These are phyloP conservation scores for Globisporangium mamillatum DNA, from an alignment of 352 stramenopile species.

Conservation along the genomic window DNA sequence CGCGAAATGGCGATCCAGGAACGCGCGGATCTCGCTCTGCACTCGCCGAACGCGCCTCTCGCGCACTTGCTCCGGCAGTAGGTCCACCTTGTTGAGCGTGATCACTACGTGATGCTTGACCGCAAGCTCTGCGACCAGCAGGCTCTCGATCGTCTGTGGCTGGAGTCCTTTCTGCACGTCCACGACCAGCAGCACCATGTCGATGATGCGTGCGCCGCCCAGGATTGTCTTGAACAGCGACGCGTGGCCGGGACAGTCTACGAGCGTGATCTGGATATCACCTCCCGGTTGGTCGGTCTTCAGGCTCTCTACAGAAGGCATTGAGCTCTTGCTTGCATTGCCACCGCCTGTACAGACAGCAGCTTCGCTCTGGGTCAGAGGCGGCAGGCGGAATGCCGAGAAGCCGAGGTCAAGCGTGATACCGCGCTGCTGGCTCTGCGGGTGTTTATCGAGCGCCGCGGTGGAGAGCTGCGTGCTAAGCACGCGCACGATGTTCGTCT, in stretches of 20 bases:
- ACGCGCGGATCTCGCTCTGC: constrained; percentile 61
- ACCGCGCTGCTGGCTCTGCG: constrained; percentile 94
- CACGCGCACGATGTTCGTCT: constrained; percentile 96
- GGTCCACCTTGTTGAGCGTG: constrained; percentile 96
- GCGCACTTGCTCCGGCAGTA: constrained; percentile 79
- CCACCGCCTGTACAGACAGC: not conserved
- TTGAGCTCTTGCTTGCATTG: constrained; percentile 1
- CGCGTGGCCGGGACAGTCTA: constrained; percentile 96
- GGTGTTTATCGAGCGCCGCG: constrained; percentile 97
- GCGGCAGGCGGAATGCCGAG: constrained; percentile 90
- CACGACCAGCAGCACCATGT: constrained; percentile 97
- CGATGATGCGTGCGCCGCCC: constrained; percentile 98
- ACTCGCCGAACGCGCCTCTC: constrained; percentile 55
- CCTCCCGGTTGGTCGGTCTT: constrained; percentile 16
- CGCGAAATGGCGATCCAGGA: constrained; percentile 26
- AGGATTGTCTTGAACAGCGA: constrained; percentile 99
- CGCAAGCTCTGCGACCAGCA: constrained; percentile 94
- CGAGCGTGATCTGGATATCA: constrained; percentile 92
- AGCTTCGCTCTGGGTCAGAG: not conserved
- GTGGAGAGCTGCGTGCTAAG: constrained; percentile 97
- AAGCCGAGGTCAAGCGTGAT: constrained; percentile 99
- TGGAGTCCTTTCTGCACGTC: constrained; percentile 97
- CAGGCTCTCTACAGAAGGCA: not conserved
- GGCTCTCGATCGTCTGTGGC: constrained; percentile 97
- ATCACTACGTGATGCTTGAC: constrained; percentile 90